Evolutionary conservation across 345 rosid genomes (phyloP), one percentile per base, ranked within the genome.

Genomic region (Jatropha curcas): DNA sequence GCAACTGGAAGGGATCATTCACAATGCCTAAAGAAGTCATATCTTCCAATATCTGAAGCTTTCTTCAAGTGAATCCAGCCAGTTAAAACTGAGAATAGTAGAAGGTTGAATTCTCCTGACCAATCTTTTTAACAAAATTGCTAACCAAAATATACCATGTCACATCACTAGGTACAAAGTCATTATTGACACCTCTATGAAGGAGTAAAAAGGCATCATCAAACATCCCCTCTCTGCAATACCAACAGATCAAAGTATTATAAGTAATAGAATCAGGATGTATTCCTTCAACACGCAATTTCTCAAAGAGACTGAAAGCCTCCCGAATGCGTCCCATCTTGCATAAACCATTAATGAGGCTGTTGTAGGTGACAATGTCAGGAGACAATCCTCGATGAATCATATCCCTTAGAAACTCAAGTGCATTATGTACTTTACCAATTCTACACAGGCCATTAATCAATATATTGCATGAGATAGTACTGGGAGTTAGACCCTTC

Each of bases 281-380:
- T 65, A 92, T 85, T 43, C 93, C 92, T 86, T 92, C 98, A 83
- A 19, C 71, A 59, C 83, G 81, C 55, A 94, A 78, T 78, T 83
- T 88, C 16, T 83, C 81, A 65, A 90, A 90, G 77, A 92, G 84
- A 76, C 76, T 79, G 67, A 88, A 50, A 68, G 93, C 98, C 80
- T 92, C 92, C 56, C 30, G 70, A 6, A 84, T 74, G 74, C 86
- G 84, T 60, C 90, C 87, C 9, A 55, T 81, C 75, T 81, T 88
- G 76, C 98, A 92, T 16, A 92, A 72, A 73, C 98, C 96, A 68
- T 94, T 88, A 24, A 94, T 88, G 61, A 94, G 76, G 80, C 85
- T 92, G 74, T 94, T 94, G 78, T 86, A 92, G 45, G 92, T 90
- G 63, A 89, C 92, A 67, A 94, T 84, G 65, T 92, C 97, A 16